These are phyloP conservation scores for Trichophyton verrucosum DNA, from an alignment of 2,329 filamentous ascomycete genomes.

Conservation along the genomic window DNA sequence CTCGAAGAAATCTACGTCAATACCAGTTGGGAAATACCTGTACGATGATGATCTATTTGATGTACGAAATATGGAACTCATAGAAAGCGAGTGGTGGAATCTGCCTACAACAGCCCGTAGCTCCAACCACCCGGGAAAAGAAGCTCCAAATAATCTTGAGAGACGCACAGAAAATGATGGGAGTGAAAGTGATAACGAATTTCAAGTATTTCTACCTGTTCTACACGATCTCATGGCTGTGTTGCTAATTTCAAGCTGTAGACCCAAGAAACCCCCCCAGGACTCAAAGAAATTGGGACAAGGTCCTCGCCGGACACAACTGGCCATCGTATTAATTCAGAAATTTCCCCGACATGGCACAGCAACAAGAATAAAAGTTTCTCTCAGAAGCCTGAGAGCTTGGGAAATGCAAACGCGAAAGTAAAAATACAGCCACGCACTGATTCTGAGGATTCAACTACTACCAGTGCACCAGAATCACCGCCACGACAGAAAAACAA, in stretches of 20 bases:
- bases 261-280: slow-evolving; percentile 27
- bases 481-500: slow-evolving; percentile 2
- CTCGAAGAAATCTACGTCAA: neutral
- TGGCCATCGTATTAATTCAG: neutral
- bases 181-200: slow-evolving; percentile 25
- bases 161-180: slow-evolving; percentile 14
- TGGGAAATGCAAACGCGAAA: slow-evolving; percentile 10
- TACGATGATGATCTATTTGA: neutral
- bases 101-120: slow-evolving; percentile 4
- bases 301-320: too few species aligned
- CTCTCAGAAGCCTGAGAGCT: slow-evolving; percentile 6
- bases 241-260: slow-evolving; percentile 12
- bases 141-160: neutral
- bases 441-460: slow-evolving; percentile 5
- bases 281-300: slow-evolving; percentile 13
- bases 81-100: slow-evolving; percentile 26
- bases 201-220: slow-evolving; percentile 23
- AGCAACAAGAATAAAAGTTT: neutral
- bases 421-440: neutral
- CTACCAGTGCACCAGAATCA: slow-evolving; percentile 8
- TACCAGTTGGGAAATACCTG: neutral
- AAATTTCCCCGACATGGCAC: neutral
- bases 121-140: slow-evolving; percentile 3
- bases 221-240: neutral
- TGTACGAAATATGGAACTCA: slow-evolving; percentile 12